Conservation (phyloP, 2,329 filamentous ascomycete species). For the Monosporascus sp. region DNA sequence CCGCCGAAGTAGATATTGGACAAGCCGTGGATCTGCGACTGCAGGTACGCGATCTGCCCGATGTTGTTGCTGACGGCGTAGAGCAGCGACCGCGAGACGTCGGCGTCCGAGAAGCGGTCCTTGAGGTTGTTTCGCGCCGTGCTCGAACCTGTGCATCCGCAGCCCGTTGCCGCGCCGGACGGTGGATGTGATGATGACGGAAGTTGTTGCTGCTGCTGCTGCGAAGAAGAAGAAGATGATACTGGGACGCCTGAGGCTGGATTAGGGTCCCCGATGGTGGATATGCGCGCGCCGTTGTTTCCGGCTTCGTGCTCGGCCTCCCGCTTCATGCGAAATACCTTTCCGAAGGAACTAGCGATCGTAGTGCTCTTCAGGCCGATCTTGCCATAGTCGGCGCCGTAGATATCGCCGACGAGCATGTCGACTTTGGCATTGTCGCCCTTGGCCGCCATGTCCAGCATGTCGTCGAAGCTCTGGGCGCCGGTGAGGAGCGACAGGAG, state of each 20-base stretch:
- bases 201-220: constrained; percentile 10
- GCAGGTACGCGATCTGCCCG: constrained; percentile 95
- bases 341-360: constrained; percentile 94
- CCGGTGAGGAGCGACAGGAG: constrained; percentile 86
- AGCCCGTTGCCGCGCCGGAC: constrained; percentile 21
- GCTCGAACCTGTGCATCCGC: constrained; percentile 9
- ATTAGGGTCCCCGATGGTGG: neutral
- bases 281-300: constrained; percentile 50
- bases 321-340: constrained; percentile 89
- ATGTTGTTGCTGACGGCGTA: constrained; percentile 98
- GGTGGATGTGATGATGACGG: constrained; percentile 43
- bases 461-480: constrained; percentile 94
- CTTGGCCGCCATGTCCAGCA: constrained; percentile 84
- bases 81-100: constrained; percentile 84
- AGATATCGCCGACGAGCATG: constrained; percentile 96
- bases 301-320: constrained; percentile 75
- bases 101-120: constrained; percentile 63
- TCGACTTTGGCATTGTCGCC: constrained; percentile 93
- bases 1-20: constrained; percentile 97
- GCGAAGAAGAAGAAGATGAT: neutral
- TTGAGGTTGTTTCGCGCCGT: constrained; percentile 10
- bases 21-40: constrained; percentile 87
- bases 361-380: constrained; percentile 94
- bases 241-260: neutral
- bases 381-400: constrained; percentile 91